These are phyloP conservation scores for Xerocomus brunneocitrinus DNA, from an alignment of 768 basidiomycete species.

Conservation along the genomic window DNA sequence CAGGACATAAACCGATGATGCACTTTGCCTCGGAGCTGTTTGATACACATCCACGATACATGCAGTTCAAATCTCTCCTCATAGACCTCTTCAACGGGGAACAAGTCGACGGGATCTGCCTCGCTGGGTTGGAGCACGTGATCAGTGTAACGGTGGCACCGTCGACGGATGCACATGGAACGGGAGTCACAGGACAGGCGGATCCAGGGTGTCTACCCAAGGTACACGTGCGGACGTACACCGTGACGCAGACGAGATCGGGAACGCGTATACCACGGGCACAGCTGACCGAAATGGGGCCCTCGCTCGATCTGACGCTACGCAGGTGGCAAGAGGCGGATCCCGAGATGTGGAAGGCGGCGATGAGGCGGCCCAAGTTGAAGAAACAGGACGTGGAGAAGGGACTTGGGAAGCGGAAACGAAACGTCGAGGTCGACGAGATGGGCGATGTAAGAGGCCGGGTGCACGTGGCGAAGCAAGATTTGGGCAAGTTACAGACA, in stretches of 20 bases:
- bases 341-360: slow-evolving; percentile 72
- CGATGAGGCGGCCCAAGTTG: slow-evolving; percentile 80
- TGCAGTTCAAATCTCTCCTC: slow-evolving; percentile 88
- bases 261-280: slow-evolving; percentile 79
- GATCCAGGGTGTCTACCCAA: slow-evolving; percentile 57
- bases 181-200: slow-evolving; percentile 25
- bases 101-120: slow-evolving; percentile 75
- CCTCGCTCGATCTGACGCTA: slow-evolving; percentile 77
- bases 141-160: slow-evolving; percentile 78
- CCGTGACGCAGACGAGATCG: slow-evolving; percentile 64
- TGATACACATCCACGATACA: slow-evolving; percentile 88
- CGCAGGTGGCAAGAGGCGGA: slow-evolving; percentile 74
- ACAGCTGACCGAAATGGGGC: slow-evolving; percentile 86
- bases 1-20: slow-evolving; percentile 87
- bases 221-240: slow-evolving; percentile 88
- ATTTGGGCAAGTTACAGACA: slow-evolving; percentile 79
- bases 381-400: slow-evolving; percentile 84
- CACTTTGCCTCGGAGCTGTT: slow-evolving; percentile 96
- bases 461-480: slow-evolving; percentile 87
- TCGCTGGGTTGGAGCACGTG: slow-evolving; percentile 82
- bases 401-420: slow-evolving; percentile 86
- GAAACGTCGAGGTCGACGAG: slow-evolving; percentile 95
- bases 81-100: slow-evolving; percentile 90
- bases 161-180: slow-evolving; percentile 35
- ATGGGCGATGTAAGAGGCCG: slow-evolving; percentile 95